phyloP scores from a whole-genome alignment of 805 yeast genomes.

The Candida pseudoglaebosa region DNA sequence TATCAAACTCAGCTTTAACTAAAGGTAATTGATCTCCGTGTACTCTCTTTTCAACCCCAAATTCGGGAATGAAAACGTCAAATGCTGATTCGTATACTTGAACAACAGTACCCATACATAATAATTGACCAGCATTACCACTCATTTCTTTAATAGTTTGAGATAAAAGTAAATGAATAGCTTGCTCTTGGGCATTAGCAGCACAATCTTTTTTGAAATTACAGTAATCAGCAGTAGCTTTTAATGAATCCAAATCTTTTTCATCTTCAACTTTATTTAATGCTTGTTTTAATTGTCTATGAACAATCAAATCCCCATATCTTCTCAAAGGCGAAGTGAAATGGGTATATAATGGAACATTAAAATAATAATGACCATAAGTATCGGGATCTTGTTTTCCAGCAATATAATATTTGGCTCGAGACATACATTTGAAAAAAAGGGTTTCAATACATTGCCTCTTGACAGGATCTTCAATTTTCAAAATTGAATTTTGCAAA shows the following conservation, averaged over 20 bases:
- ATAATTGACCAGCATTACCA: conserved; percentile 70
- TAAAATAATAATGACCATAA: conserved; percentile 75
- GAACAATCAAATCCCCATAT: conserved; percentile 89
- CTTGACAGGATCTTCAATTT: conserved; percentile 55
- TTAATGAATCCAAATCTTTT: conserved; percentile 60
- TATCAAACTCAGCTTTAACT: conserved; percentile 88
- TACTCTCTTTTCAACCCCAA: conserved; percentile 92
- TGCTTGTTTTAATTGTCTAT: conserved; percentile 78
- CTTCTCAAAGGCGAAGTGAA: conserved; percentile 90
- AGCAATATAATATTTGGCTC: conserved; percentile 86
- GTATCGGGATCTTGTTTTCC: conserved; percentile 80
- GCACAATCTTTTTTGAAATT: conserved; percentile 96
- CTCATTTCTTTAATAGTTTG: conserved; percentile 78
- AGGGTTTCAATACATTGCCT: conserved; percentile 77
- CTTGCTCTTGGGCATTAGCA: conserved; percentile 88
- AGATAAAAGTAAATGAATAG: conserved; percentile 78
- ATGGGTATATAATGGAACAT: conserved; percentile 84
- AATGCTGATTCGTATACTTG: conserved; percentile 96
- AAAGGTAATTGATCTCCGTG: conserved; percentile 97
- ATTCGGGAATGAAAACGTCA: conserved; percentile 87
- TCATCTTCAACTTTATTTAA: conserved; percentile 37
- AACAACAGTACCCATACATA: conserved; percentile 80
- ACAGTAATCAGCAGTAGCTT: conserved; percentile 86
- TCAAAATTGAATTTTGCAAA: conserved; percentile 65
- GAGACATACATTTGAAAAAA: conserved; percentile 72